Base-by-base conservation (phyloP, 768 basidiomycete species). In the Suillus placidus region DNA sequence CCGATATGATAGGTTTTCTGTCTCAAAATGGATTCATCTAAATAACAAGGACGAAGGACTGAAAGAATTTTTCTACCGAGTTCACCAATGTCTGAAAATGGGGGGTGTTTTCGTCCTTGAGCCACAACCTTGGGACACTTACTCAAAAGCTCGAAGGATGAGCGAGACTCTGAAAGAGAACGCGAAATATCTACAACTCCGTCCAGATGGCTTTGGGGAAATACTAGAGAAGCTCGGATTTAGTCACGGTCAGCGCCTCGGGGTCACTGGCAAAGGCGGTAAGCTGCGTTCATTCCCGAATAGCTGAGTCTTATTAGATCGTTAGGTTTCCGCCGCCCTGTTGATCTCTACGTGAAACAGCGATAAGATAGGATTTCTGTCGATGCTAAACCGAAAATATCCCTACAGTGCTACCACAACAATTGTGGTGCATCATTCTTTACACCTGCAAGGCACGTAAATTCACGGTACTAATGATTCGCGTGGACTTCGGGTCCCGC, bases 11-110 rank as follows among this genome's bases (percentile, higher is more conserved):
- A 95, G 93, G 1, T 88, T 97, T 69, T 96, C 94, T 0, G 78
- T 96, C 52, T 87, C 94, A 0, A 97, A 95, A 77, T 97, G 95
- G 95, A 93, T 96, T 37, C 95, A 97, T 75, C 80, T 97, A 12
- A 89, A 95, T 68, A 80, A 82, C 13, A 90, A 91, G 12, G 95
- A 97, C 71, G 84, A 84, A 1, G 94, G 88, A 0, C 70, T 97
- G n/a, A 69, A 75, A 42, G 65, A 68, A 0, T 93, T 95, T 75
- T 96, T 97, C 71, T 77, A 73, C 3, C 85, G 87, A 49, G 85
- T 89, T 0, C 78, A 87, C 68, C 71, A 74, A 34, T 82, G 85
- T 3, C 80, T 97, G 18, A 79, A 76, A n/a, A 77, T 83, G 0
- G 89, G 87, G 0, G 93, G 93, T 4, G 80, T 75, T 1, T 90